These are phyloP conservation scores for Hemileccinum rubropunctum DNA, from an alignment of 768 basidiomycete species.

Conservation along the genomic window DNA sequence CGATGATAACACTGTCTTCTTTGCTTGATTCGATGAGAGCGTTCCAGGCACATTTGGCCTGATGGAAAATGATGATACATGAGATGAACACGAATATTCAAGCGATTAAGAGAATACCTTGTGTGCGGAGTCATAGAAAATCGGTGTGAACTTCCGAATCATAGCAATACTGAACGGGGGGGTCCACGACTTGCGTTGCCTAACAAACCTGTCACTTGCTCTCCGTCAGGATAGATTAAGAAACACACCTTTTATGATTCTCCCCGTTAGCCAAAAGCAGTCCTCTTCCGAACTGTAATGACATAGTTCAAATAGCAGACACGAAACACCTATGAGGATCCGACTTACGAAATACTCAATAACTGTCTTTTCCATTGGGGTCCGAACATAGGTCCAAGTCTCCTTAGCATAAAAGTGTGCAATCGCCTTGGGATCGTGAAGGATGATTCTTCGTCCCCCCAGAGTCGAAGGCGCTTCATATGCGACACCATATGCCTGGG, in stretches of 20 bases:
- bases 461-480: constrained; percentile 14
- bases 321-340: too few relatives aligned
- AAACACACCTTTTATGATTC: constrained; percentile 39
- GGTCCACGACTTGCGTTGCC: constrained; percentile 27
- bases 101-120: constrained; percentile 11
- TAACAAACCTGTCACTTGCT: neutral
- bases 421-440: constrained; percentile 40
- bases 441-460: constrained; percentile 9
- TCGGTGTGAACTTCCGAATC: constrained; percentile 18
- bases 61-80: neutral
- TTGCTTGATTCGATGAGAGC: constrained; percentile 21
- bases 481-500: constrained; percentile 12
- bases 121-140: constrained; percentile 30
- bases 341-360: constrained; percentile 26
- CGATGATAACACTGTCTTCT: constrained; percentile 28
- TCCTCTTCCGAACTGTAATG: constrained; percentile 26
- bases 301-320: neutral
- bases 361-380: constrained; percentile 30
- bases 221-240: neutral
- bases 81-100: neutral
- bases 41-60: constrained; percentile 34
- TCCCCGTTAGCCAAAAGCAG: constrained; percentile 37
- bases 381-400: constrained; percentile 39
- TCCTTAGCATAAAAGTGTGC: constrained; percentile 11
- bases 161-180: constrained; percentile 26